Percentiles rank a stretch among this genome's conserved stretches.
Conservation (phyloP, 257 asterid genomes). For the Solanum pennellii region DNA sequence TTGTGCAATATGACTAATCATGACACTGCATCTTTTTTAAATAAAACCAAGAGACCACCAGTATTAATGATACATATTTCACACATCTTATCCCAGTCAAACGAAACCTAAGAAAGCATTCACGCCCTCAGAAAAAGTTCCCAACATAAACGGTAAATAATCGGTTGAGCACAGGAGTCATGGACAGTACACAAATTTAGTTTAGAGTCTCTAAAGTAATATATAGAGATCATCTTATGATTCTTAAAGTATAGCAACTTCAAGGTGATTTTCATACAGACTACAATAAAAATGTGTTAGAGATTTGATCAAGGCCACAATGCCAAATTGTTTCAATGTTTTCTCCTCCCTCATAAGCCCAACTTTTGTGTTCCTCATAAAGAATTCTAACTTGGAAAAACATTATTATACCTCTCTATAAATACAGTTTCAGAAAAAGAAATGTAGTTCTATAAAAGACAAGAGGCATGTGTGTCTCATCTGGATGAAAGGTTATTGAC, state of each 20-base stretch:
- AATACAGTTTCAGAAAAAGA: not conserved
- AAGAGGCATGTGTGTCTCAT: not conserved
- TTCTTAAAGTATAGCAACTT: not conserved
- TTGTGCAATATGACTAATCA: not conserved
- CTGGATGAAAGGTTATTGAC: not conserved
- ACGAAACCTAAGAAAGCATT: not conserved
- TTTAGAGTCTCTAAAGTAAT: not conserved
- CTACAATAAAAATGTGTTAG: not conserved
- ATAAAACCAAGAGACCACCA: not conserved
- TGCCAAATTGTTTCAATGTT: not conserved
- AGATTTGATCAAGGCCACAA: not conserved
- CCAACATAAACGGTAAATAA: not conserved
- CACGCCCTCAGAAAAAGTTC: not conserved
- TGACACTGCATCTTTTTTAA: not conserved
- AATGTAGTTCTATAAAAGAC: not conserved
- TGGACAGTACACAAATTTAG: not conserved
- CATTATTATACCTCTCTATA: not conserved
- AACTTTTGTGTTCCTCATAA: not conserved
- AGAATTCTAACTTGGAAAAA: not conserved
- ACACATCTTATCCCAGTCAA: not conserved
- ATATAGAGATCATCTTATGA: not conserved
- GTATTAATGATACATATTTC: not conserved
- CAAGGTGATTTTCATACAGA: not conserved
- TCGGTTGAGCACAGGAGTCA: not conserved
- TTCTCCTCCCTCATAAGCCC: not conserved